Conservation (phyloP, 2,329 filamentous ascomycete species). For the Beauveria rudraprayagi region DNA sequence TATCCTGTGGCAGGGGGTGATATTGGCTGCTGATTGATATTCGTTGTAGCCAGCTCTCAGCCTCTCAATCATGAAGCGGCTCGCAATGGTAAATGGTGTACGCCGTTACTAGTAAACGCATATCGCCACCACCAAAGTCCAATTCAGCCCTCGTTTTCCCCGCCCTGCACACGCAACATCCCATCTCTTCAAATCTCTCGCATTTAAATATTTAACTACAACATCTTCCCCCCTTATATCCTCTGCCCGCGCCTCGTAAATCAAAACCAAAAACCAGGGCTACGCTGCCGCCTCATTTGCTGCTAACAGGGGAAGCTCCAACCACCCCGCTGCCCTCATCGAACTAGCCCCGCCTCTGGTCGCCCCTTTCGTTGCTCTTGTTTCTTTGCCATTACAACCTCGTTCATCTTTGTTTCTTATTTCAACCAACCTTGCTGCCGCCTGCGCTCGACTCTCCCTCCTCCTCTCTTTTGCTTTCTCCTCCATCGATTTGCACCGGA, state of each 20-base stretch:
- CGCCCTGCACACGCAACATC: too few relatives aligned
- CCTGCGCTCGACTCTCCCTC: not conserved
- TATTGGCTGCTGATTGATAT: not conserved
- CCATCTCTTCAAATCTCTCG: not conserved
- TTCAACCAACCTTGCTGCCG: not conserved
- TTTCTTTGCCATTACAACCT: not conserved
- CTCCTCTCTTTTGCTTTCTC: not conserved
- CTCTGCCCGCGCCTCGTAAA: not conserved
- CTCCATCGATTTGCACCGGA: not conserved
- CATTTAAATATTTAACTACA: not conserved
- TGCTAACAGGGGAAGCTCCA: slow-evolving; percentile 6
- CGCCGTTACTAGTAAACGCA: not conserved
- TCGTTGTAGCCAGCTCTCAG: not conserved
- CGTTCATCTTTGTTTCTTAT: slow-evolving; percentile 1
- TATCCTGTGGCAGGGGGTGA: not conserved
- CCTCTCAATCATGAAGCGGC: too few relatives aligned
- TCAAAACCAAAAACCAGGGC: slow-evolving; percentile 3
- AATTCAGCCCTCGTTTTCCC: not conserved
- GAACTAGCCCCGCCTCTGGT: slow-evolving; percentile 7
- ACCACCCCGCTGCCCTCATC: slow-evolving; percentile 10
- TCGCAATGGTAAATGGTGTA: too few relatives aligned
- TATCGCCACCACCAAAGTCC: not conserved
- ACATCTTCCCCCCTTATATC: not conserved
- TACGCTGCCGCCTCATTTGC: slow-evolving; percentile 11
- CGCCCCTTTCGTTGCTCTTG: slow-evolving; percentile 8